Evolutionary conservation across 768 basidiomycete species (phyloP), one percentile per base, ranked within the genome.

Genomic region (Naganishia vaughanmartiniae): DNA sequence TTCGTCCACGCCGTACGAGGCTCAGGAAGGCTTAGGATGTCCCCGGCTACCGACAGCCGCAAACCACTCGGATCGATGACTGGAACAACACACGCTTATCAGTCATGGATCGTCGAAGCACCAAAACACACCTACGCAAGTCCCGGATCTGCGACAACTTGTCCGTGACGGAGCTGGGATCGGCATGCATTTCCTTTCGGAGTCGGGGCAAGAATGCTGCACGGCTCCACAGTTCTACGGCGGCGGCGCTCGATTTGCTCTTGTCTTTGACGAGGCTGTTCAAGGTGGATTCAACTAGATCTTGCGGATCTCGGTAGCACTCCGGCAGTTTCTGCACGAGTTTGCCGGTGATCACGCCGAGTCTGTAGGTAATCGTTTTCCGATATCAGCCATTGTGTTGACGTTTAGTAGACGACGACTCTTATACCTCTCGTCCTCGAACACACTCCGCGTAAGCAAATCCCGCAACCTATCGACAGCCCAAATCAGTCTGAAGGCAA

Each of bases 11-110:
- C 83, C 60, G 87, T 88, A 54, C 89, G 85, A 2, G 96, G 95
- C n/a, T 87, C 84, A 17, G 84, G 75, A 34, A 98, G 77, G 39
- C 82, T 79, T 33, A 95, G 76, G 54, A 99, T 84, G 75, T 96
- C 88, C 12, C 96, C 96, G 21, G 89, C 87, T 12, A 98, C 89
- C 0, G 92, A 90, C 78, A 99, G 90, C 51, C 96, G 88, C 26
- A 93, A 84, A 48, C 89, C 90, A 21, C 87, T 85, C 1, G 94
- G 90, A 72, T 90, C 84, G 19, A 88, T 89, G 72, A 96, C 93
- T 58, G 48, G 19, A 21, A 46, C 48, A 51, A 21, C 3, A 51
- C 19, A 9, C 24, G 12, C 4, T n/a, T 4, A 24, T n/a, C 33
- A 58, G 6, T 6, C 21, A 4, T 15, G 4, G 10, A 28, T 36